These are phyloP conservation scores for Metschnikowia matae DNA, from an alignment of 805 yeast species.

Conservation along the genomic window DNA sequence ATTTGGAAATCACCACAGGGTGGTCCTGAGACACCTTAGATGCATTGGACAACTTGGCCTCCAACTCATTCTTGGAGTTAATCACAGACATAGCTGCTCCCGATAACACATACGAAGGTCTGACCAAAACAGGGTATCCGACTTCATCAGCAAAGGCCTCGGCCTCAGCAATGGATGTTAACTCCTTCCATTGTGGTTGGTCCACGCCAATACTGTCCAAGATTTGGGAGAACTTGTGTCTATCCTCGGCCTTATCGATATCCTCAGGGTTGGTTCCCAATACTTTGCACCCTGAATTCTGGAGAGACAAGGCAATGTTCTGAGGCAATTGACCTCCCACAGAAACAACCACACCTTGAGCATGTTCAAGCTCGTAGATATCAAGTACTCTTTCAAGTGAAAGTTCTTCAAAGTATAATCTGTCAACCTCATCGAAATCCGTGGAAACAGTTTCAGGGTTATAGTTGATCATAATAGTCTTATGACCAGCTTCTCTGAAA, in stretches of 20 bases:
- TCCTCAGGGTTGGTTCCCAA: constrained; percentile 93
- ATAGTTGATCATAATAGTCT: constrained; percentile 94
- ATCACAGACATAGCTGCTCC: constrained; percentile 99
- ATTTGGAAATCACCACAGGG: constrained; percentile 96
- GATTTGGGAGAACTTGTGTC: constrained; percentile 94
- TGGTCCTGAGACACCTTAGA: constrained; percentile 92
- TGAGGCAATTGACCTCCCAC: constrained; percentile 99
- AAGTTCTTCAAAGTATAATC: constrained; percentile 93
- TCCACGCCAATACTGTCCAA: constrained; percentile 89
- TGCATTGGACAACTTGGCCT: constrained; percentile 77
- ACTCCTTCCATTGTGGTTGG: constrained; percentile 98
- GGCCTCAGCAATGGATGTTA: constrained; percentile 82
- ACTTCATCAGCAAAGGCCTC: constrained; percentile 79
- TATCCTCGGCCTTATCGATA: constrained; percentile 96
- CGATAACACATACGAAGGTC: constrained; percentile 95
- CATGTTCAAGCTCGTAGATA: constrained; percentile 86
- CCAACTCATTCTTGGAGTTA: constrained; percentile 72
- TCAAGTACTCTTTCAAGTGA: constrained; percentile 96
- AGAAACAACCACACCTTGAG: constrained; percentile 89
- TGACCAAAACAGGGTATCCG: constrained; percentile 91
- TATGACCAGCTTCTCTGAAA: constrained; percentile 78
- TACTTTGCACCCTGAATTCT: constrained; percentile 77
- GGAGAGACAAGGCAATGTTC: constrained; percentile 86
- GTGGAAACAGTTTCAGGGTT: constrained; percentile 99
- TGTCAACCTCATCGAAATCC: constrained; percentile 96